Percentiles rank a stretch among this genome's conserved stretches.
phyloP scores from a whole-genome alignment of 1,139 yeast genomes.

The Yamadazyma sp. region DNA sequence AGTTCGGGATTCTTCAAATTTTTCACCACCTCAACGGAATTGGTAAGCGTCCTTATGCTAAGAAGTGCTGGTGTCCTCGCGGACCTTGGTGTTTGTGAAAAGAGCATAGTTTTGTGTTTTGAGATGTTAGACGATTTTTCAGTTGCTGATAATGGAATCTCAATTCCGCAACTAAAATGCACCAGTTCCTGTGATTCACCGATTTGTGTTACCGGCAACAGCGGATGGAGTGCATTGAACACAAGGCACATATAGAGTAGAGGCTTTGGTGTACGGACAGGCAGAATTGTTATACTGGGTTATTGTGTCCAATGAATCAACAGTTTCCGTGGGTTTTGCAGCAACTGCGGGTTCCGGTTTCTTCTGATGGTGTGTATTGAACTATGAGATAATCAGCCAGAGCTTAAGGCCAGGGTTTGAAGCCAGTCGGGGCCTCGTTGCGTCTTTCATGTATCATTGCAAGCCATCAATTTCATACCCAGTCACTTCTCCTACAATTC shows the following conservation, averaged over 20 bases:
- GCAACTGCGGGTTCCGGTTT: neutral
- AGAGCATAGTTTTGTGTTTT: neutral
- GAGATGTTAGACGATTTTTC: neutral
- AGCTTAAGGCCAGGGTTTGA: no score
- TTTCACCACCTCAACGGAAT: conserved; percentile 9
- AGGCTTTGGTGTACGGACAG: no score
- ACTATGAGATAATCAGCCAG: no score
- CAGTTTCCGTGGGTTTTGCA: no score
- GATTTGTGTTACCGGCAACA: no score
- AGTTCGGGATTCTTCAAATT: conserved; percentile 14
- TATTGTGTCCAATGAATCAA: no score
- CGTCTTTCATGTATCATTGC: neutral
- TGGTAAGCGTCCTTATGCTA: conserved; percentile 3
- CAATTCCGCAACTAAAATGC: conserved; percentile 3
- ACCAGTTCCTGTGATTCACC: neutral
- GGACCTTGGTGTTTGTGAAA: neutral
- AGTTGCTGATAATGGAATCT: conserved; percentile 2
- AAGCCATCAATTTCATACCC: neutral
- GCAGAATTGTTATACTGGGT: no score
- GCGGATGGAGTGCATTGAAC: no score
- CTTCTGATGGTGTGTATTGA: neutral
- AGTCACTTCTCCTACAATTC: conserved; percentile 14
- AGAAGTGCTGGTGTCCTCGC: neutral
- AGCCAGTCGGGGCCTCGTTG: no score
- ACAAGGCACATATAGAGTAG: no score